Base-by-base conservation (phyloP, 2,329 filamentous ascomycete species). In the Daldinia sp. region DNA sequence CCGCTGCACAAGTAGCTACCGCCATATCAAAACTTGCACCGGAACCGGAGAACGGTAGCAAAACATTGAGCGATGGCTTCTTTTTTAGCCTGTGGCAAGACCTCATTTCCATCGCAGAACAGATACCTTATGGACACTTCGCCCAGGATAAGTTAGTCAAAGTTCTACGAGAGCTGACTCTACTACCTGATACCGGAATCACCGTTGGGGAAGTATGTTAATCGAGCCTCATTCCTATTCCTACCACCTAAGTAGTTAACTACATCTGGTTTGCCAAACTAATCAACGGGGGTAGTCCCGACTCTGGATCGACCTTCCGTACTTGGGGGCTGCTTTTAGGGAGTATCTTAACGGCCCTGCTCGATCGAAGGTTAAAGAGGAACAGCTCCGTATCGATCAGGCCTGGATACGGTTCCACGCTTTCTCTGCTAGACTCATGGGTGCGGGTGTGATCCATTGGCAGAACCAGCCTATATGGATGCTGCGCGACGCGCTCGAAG, bases 331-430 rank as follows among this genome's bases (percentile, higher is more conserved):
- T 1, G 59, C 63, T 1, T 60, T 75, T 35, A 65, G 76, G 37
- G 74, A 76, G 39, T 53, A 69, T 35, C 67, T 75, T 7, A 70
- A 75, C 54, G 65, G 68, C 3, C 63, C 68, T 12, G 41, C 28
- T n/a, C 46, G 46, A n/a, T 65, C 72, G 5, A 55, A 63, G 1
- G 39, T 48, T 3, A 65, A 70, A 18, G 68, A 69, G 20, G 59
- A 72, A 30, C 65, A 69, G 9, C 57, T 58, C 2, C 35, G 48
- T 20, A 55, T 69, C 7, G 57, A 61, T 5, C 30, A 30, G 1
- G 56, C 64, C 1, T 74, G 72, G 67, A 46, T 78, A 12, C 73
- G 73, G 1, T 74, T 77, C 46, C 75, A 78, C 55, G 75, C 77
- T 13, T 77, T 78, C 65, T 65, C 69, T 1, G 76, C 77, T 10